These are phyloP conservation scores for Meredithiella fracta DNA, from an alignment of 2,329 filamentous ascomycete species.

Conservation along the genomic window DNA sequence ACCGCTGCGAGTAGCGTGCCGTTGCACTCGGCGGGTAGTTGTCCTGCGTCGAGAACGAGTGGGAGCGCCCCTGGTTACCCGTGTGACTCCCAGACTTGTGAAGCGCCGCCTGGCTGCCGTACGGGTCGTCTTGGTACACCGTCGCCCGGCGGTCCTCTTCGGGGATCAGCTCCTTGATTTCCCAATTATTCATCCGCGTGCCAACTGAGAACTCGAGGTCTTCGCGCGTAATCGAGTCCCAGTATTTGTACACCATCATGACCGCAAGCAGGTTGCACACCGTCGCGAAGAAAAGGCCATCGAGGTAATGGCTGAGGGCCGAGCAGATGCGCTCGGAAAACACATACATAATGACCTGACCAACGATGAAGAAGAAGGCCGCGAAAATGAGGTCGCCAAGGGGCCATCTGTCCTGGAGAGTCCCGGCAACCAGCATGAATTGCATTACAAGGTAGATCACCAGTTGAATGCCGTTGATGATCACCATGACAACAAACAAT, in stretches of 20 bases:
- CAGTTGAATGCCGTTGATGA: constrained; percentile 76
- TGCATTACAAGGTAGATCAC: constrained; percentile 78
- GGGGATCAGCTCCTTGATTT: constrained; percentile 78
- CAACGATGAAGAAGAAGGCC: constrained; percentile 76
- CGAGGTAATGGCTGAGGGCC: constrained; percentile 75
- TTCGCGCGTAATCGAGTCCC: constrained; percentile 97
- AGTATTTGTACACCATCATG: constrained; percentile 99
- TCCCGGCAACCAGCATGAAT: constrained; percentile 72
- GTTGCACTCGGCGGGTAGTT: constrained; percentile 1
- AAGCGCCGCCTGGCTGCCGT: constrained; percentile 18
- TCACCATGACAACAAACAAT: constrained; percentile 79
- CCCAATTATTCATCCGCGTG: constrained; percentile 92
- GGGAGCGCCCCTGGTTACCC: neutral
- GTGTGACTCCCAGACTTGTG: neutral
- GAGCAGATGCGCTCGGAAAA: constrained; percentile 76
- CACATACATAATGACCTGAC: constrained; percentile 84
- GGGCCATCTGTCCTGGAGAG: constrained; percentile 88
- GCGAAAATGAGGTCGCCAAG: constrained; percentile 83
- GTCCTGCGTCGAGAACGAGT: neutral
- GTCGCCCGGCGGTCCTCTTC: constrained; percentile 65
- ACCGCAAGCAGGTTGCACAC: constrained; percentile 85
- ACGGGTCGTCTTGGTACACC: constrained; percentile 53
- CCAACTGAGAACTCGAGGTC: constrained; percentile 97
- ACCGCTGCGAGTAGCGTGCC: constrained; percentile 11
- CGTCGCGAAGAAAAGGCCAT: constrained; percentile 87